These are phyloP conservation scores for Moesziomyces sp. DNA, from an alignment of 1,284 basidiomycete genomes.

Conservation along the genomic window DNA sequence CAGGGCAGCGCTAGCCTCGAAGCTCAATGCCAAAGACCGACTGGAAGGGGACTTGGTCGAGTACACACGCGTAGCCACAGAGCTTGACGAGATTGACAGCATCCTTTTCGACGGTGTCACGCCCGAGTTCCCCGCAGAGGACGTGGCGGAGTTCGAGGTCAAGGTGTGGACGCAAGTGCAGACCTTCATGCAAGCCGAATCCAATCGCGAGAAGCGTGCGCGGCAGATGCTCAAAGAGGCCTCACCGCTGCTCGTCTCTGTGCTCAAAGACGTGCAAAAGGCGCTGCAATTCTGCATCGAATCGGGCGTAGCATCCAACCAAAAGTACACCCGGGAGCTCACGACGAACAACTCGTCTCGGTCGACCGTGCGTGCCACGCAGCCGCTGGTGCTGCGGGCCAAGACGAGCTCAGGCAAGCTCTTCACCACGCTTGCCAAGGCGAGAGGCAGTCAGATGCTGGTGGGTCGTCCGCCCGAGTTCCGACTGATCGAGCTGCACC, in stretches of 20 bases:
- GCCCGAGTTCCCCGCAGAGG: conserved; percentile 38
- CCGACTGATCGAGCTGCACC: conserved; percentile 50
- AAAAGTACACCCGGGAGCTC: conserved; percentile 48
- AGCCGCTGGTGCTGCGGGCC: conserved; percentile 43
- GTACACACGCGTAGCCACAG: conserved; percentile 14
- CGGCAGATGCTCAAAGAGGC: conserved; percentile 43
- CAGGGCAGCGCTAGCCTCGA: conserved; percentile 5
- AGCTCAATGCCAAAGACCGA: conserved; percentile 6
- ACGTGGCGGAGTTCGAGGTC: conserved; percentile 42
- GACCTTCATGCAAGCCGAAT: conserved; percentile 44
- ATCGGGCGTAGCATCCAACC: conserved; percentile 48
- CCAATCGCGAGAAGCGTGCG: conserved; percentile 49
- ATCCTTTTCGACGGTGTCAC: conserved; percentile 36
- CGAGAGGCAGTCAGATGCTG: conserved; percentile 51
- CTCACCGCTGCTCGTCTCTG: conserved; percentile 15
- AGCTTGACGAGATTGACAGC: conserved; percentile 23
- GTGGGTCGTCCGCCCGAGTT: conserved; percentile 44
- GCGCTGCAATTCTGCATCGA: conserved; percentile 51
- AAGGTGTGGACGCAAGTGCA: conserved; percentile 33
- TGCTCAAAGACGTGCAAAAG: conserved; percentile 41
- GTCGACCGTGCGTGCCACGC: conserved; percentile 29
- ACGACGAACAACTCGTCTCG: conserved; percentile 18
- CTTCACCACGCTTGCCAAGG: conserved; percentile 50
- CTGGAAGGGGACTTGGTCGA: conserved; percentile 29
- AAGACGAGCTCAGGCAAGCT: conserved; percentile 57